Evolutionary conservation across 2,329 filamentous ascomycete genomes (phyloP).

Genomic region (Cytospora leucostoma): DNA sequence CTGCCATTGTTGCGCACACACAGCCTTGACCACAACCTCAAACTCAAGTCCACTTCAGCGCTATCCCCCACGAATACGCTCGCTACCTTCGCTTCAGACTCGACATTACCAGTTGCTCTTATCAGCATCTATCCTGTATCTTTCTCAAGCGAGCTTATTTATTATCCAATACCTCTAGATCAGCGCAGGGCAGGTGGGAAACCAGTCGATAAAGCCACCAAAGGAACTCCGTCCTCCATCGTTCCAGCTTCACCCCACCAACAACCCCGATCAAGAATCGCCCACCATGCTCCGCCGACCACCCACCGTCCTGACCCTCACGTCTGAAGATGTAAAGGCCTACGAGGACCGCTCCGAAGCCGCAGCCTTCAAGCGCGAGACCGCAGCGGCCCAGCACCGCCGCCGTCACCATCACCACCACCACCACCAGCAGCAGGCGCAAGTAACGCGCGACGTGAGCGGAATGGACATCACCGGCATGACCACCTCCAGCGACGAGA

Average conservation of each 20-base stretch:
- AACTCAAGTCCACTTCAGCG: not conserved
- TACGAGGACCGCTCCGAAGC: slow-evolving; percentile 63
- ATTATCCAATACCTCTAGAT: not conserved
- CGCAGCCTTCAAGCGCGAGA: slow-evolving; percentile 37
- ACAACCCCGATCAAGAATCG: not conserved
- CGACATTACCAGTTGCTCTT: not conserved
- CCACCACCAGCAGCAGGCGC: slow-evolving; percentile 1
- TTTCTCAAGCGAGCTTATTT: not conserved
- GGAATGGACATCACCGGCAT: slow-evolving; percentile 21
- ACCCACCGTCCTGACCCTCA: slow-evolving; percentile 68
- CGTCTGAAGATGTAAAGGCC: slow-evolving; percentile 67
- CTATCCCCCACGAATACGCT: not conserved
- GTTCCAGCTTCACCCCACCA: not conserved
- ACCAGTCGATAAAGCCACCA: not conserved
- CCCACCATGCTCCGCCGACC: slow-evolving; percentile 48
- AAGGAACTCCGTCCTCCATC: not conserved
- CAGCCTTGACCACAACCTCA: not conserved
- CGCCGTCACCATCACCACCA: slow-evolving; percentile 9
- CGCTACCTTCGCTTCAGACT: not conserved
- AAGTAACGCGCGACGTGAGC: slow-evolving; percentile 19
- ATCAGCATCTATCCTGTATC: not conserved
- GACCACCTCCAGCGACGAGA: slow-evolving; percentile 35
- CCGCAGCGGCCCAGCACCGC: slow-evolving; percentile 14
- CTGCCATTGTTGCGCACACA: not conserved
- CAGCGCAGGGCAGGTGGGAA: not conserved